Base-by-base conservation (phyloP, 306 rosid species). In the Quercus wislizeni region DNA sequence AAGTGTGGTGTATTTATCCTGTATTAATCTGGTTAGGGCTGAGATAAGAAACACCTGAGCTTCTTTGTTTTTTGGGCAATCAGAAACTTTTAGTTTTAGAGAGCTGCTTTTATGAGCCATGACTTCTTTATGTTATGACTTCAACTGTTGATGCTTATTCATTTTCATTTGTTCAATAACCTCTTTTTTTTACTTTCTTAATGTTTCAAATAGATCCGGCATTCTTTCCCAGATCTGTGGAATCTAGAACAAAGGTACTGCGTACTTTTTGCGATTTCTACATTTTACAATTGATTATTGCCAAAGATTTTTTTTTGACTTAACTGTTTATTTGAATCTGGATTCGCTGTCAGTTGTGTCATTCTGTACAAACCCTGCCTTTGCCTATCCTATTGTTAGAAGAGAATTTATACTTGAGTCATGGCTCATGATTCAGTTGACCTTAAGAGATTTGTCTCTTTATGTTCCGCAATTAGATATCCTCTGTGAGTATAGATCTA, bases 181-280 rank as follows among this genome's bases (percentile, higher is more conserved):
- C 19, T 12, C 78, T 81, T 76, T 78, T 79, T 20, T 51, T 65
- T 56, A 63, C 63, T 20, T 82, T 64, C 63, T 74, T 70, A 74
- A 19, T 46, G 5, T 76, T 81, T 84, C 73, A 61, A 83, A 87
- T 89, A 95, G 96, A 83, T 88, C 89, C 83, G 74, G 28, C 91
- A 91, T 84, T 86, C 83, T 83, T 92, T 95, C 81, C 92, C 98
- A 0, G 99, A 95, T 82, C 84, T 92, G 43, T 95, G 97, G 97
- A 84, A 82, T 82, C 76, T 95, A 88, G 97, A 92, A 79, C 90
- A 92, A 77, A 92, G 92, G 98, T 95, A 84, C 20, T 54, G 71
- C 71, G 71, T 67, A 18, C 51, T 67, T 67, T 72, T 7, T 73
- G n/a, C 62, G 43, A 58, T 67, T 55, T 31, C 38, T 30, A 62